Base-by-base conservation (phyloP, 1,139 yeast species). In the Zygoascus sp. region DNA sequence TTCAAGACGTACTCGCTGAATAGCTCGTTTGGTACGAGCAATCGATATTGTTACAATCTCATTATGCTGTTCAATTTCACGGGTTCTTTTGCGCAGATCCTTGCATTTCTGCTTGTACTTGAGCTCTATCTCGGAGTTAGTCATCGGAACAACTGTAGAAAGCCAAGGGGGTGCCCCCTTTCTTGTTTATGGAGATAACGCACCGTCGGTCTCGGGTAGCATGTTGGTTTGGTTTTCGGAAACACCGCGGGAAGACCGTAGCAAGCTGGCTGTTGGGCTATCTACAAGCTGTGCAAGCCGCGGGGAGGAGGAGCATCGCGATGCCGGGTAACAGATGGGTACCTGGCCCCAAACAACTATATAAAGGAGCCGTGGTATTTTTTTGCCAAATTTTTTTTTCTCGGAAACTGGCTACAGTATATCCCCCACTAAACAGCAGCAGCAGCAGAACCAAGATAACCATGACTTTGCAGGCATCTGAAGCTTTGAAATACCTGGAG, bases 1-100 rank as follows among this genome's bases (percentile, higher is more conserved):
- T 62, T 92, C 97, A 37, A 89, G 73, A 50, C 96, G 77, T 45
- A 87, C 70, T 53, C 97, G 72, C 55, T 90, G 81, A 28, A 90
- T 81, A 5, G 90, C 79, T 19, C 81, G 75, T 56, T 85, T 81
- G 7, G 95, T 83, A 58, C 97, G 77, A 15, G 84, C 77, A 32
- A 92, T 79, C 1, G 95, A 89, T 34, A 89, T 69, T 0, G 90
- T 77, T 45, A 89, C 79, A 7, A 81, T 69, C 60, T 88, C 95
- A 64, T 92, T 94, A 61, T 80, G 80, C 46, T 79, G 82, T 60
- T 90, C 95, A 35, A 90, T 75, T 56, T 84, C 89, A 11, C 73
- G 70, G 40, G 92, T 81, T 58, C 94, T 75, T 54, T 76, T 75
- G 61, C 83, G 81, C 57, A 90, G 72, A 45, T 84, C 94, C 56